A percentile compares a stretch with the other conserved stretches of the same genome.
Conservation (phyloP, 2,329 filamentous ascomycete species). For the Coleophoma cylindrospora region DNA sequence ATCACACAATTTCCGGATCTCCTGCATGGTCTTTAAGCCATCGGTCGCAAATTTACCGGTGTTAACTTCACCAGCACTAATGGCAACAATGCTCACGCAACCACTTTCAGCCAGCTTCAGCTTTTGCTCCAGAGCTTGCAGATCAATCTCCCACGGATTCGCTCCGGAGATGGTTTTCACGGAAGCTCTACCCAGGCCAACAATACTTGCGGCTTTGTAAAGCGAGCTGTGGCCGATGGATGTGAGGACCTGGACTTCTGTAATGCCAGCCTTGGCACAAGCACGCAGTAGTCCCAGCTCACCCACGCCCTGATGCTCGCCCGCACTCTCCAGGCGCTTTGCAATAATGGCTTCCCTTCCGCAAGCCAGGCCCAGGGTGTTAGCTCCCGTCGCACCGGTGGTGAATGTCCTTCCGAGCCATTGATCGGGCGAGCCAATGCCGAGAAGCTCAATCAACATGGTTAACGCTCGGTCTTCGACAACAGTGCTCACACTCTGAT, state of each 20-base stretch:
- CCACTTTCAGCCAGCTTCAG: conserved; percentile 41
- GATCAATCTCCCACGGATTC: conserved; percentile 63
- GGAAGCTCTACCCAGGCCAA: conserved; percentile 69
- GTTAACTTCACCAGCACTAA: conserved; percentile 90
- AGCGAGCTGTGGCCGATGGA: conserved; percentile 81
- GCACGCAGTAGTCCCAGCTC: conserved; percentile 66
- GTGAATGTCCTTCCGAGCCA: conserved; percentile 79
- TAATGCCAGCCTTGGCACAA: conserved; percentile 57
- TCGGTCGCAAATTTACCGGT: conserved; percentile 73
- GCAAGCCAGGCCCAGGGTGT: conserved; percentile 61
- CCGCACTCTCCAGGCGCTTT: conserved; percentile 25
- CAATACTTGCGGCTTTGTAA: conserved; percentile 74
- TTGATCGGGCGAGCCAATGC: conserved; percentile 39
- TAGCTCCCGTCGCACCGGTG: conserved; percentile 65
- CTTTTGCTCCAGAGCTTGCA: conserved; percentile 57
- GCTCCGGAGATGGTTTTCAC: conserved; percentile 56
- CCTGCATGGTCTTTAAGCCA: conserved; percentile 36
- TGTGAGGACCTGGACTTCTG: conserved; percentile 70
- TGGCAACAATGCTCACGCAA: conserved; percentile 66
- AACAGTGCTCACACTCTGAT: conserved; percentile 68
- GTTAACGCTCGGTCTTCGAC: conserved; percentile 69
- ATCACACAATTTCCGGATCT: conserved; percentile 66
- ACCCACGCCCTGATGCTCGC: conserved; percentile 45
- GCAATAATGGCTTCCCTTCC: conserved; percentile 64
- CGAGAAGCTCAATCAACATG: conserved; percentile 64